Evolutionary conservation across 2,329 filamentous ascomycete species (phyloP).

Genomic region (Aspergillus awamori): DNA sequence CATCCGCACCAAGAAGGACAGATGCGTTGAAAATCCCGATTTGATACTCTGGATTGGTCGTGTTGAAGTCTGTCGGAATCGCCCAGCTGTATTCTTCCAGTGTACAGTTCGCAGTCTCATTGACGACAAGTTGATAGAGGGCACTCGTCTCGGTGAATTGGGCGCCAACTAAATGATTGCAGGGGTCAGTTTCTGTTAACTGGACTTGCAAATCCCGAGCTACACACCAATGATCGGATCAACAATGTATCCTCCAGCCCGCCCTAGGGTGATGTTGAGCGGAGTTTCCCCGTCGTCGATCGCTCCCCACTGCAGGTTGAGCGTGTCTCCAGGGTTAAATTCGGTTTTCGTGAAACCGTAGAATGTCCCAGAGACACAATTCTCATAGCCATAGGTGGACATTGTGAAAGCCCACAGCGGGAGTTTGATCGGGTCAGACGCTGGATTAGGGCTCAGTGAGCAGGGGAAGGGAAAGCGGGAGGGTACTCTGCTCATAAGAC

Average conservation of each 20-base stretch:
- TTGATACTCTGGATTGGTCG: conserved; percentile 12
- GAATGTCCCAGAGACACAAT: conserved; percentile 10
- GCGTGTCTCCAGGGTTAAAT: conserved; percentile 4
- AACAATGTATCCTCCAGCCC: conserved; percentile 4
- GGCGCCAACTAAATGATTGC: background rate
- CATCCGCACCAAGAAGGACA: conserved; percentile 5
- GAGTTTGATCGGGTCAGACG: background rate
- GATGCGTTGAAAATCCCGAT: conserved; percentile 15
- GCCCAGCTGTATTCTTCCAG: conserved; percentile 19
- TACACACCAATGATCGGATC: conserved; percentile 8
- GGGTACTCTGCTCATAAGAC: no score
- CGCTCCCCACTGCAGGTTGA: conserved; percentile 12
- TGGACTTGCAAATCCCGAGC: no score
- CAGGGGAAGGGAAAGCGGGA: background rate
- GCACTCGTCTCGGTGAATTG: conserved; percentile 3
- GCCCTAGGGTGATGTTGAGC: conserved; percentile 10
- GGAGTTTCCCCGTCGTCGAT: conserved; percentile 9
- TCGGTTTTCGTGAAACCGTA: conserved; percentile 10
- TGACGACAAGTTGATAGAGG: conserved; percentile 10
- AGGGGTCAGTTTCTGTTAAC: background rate
- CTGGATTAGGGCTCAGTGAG: background rate
- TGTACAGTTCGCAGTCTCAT: conserved; percentile 17
- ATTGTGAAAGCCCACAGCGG: background rate
- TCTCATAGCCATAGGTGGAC: conserved; percentile 11
- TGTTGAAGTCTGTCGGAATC: conserved; percentile 14